Evolutionary conservation across 169 alveolate genomes (phyloP), one percentile per base, ranked within the genome.

Genomic region (Eimeria maxima): DNA sequence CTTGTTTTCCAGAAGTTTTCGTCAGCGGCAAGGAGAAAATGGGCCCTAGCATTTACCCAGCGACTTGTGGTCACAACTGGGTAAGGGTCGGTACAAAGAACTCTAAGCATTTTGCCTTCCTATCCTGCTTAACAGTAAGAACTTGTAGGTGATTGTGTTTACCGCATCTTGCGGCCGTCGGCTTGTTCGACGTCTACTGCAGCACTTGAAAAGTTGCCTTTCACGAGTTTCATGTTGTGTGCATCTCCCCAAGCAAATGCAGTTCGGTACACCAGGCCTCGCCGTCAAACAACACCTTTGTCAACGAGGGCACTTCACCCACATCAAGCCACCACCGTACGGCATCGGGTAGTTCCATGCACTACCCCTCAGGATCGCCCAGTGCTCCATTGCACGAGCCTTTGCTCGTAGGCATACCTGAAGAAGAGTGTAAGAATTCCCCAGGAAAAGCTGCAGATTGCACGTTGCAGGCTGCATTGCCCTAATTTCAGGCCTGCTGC

Each of bases 1-100:
- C 95, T 97, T 27, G 97, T 97, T 42, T 97, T 97, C 83, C 95
- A 96, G 76, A 97, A 97, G 83, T 97, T 97, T 94, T 96, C 97
- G 16, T 96, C 96, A 20, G 95, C 97, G 47, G 95, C 97, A 27
- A 95, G 95, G 27, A 95, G 98, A 53, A 90, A 93, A 42, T 96
- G 97, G 97, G 95, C 98, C 42, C 81, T 97, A 60, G 97, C 97
- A 44, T 97, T 97, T 91, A 94, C 97, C 13, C 83, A 87, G 81
- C 63, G 74, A 42, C 83, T 87, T 63, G 65, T 87, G 47, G 94
- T 87, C 55, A 42, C 94, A 22, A 87, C 67, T n/a, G 94, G 94
- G 94, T 87, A 87, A 42, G 94, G 45, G 1, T 33, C 38, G 1
- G 38, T 1, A 33, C 38, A 33, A 1, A 33, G 1, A 33, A 33